Percentiles rank a stretch among this genome's conserved stretches.
Conservation (phyloP, 2,329 filamentous ascomycete species). For the Fonsecaea nubica region DNA sequence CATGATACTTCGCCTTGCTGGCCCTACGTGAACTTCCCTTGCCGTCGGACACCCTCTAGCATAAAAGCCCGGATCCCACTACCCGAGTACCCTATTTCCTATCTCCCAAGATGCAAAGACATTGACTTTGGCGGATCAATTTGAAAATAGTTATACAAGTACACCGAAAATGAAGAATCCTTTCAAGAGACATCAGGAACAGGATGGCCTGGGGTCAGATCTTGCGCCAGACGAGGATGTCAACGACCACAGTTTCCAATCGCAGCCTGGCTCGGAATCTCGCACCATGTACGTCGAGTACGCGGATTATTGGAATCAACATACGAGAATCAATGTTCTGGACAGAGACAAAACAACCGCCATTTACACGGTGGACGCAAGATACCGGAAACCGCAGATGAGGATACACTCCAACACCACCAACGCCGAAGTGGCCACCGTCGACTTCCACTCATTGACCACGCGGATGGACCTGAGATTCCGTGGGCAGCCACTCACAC, state of each 20-base stretch:
- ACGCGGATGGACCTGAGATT: constrained; percentile 8
- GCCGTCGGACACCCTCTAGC: not conserved
- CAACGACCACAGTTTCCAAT: not conserved
- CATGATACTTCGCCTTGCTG: not conserved
- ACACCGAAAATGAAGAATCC: not conserved
- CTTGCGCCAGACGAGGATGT: not conserved
- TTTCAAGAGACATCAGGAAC: constrained; percentile 2
- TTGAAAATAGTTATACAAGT: not conserved
- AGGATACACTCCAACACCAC: not conserved
- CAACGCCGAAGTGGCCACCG: constrained; percentile 10
- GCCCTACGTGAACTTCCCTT: not conserved
- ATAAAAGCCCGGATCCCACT: not conserved
- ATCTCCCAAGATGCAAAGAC: not conserved
- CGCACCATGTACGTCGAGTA: constrained; percentile 11
- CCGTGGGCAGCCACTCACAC: not conserved
- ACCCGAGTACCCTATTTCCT: not conserved
- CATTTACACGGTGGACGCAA: constrained; percentile 10
- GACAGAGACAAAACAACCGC: not conserved
- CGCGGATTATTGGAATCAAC: constrained; percentile 11
- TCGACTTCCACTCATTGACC: not conserved
- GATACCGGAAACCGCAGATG: constrained; percentile 16
- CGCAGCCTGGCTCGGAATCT: not conserved
- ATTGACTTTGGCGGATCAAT: not conserved
- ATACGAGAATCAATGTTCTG: constrained; percentile 8
- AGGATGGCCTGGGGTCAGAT: not conserved